A percentile compares a stretch with the other conserved stretches of the same genome.
Conservation (phyloP, 2,329 filamentous ascomycete genomes). For the Penicillium glabrum region DNA sequence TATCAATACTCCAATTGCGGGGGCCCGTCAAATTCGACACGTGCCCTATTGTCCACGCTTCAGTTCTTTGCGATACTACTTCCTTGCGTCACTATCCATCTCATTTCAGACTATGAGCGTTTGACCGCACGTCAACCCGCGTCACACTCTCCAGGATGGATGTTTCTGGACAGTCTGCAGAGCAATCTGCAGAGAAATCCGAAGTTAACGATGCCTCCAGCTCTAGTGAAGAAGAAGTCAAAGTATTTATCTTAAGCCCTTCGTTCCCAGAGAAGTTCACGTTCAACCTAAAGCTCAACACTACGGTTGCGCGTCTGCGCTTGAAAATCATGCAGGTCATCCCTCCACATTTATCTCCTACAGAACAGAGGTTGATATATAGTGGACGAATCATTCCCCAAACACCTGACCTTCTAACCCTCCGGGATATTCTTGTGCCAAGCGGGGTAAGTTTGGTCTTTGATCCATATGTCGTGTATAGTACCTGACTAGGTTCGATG, state of each 20-base stretch:
- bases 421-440: slow-evolving; percentile 49
- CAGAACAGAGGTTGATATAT: slow-evolving; percentile 59
- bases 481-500: not conserved
- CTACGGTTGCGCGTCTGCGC: slow-evolving; percentile 55
- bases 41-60: not conserved
- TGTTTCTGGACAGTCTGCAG: not conserved
- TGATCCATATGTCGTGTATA: not conserved
- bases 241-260: slow-evolving; percentile 43
- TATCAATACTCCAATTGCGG: not conserved
- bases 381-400: slow-evolving; percentile 52
- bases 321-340: slow-evolving; percentile 51
- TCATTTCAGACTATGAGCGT: not conserved
- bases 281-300: slow-evolving; percentile 37
- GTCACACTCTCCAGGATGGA: not conserved
- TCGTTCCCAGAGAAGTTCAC: slow-evolving; percentile 39
- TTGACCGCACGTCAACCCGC: not conserved
- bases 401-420: slow-evolving; percentile 44
- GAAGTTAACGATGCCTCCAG: not conserved
- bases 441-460: slow-evolving; percentile 46
- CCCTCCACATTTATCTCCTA: slow-evolving; percentile 45
- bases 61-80: not conserved
- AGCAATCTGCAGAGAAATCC: not conserved
- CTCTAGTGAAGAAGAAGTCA: slow-evolving; percentile 14
- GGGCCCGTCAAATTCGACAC: not conserved
- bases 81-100: too few relatives aligned